Conservation (phyloP, 441 rosid species). For the Pelargonium myrrhifolium region DNA sequence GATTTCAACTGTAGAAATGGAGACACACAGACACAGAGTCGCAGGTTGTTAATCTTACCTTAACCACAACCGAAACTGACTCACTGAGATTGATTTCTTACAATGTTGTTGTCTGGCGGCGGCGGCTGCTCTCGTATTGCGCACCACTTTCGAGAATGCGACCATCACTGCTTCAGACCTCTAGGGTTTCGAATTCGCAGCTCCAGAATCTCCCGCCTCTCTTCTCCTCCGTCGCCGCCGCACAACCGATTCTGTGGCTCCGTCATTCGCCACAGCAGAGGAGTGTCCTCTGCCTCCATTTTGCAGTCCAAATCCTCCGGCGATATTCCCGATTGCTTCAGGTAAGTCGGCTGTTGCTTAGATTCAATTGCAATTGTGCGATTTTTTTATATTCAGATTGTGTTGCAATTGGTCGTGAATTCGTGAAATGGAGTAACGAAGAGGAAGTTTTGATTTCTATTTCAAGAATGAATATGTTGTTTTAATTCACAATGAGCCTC, state of each 20-base stretch:
- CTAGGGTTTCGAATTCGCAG: constrained; percentile 39
- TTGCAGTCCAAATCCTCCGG: constrained; percentile 34
- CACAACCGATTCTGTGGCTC: background rate
- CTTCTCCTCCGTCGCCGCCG: constrained; percentile 16
- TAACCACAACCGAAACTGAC: too few relatives aligned
- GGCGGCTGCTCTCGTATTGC: constrained; percentile 48
- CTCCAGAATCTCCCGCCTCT: constrained; percentile 29
- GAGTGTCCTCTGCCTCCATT: constrained; percentile 30
- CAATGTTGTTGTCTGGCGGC: constrained; percentile 34
- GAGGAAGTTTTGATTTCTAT: background rate
- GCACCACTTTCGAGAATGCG: constrained; percentile 36
- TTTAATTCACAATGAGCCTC: background rate
- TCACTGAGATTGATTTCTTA: background rate
- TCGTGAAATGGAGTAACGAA: background rate
- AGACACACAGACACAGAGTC: background rate
- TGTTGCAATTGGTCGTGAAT: background rate
- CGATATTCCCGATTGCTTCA: constrained; percentile 39
- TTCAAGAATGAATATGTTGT: background rate
- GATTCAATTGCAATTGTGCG: background rate
- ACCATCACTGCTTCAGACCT: constrained; percentile 19
- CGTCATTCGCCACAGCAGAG: constrained; percentile 10
- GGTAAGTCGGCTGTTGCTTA: constrained; percentile 24
- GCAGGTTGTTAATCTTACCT: too few relatives aligned
- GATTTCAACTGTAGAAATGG: constrained; percentile 6
- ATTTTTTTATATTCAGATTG: background rate